Evolutionary conservation across 768 basidiomycete genomes (phyloP).

Genomic region (Cystobasidium ongulense): DNA sequence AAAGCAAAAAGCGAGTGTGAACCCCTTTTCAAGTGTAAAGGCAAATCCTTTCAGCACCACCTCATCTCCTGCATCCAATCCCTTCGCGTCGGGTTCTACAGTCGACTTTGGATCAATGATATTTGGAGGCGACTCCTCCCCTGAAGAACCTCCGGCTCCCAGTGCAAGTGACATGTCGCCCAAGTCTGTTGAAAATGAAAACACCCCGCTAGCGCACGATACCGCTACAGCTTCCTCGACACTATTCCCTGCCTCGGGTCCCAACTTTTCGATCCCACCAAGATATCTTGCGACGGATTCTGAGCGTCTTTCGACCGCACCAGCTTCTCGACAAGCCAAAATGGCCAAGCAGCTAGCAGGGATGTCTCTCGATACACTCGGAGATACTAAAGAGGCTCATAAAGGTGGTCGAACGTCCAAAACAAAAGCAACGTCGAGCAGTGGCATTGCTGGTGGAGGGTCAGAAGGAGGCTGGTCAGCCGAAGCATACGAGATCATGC

Average conservation of each 20-base stretch:
- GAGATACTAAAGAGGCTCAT: constrained; percentile 13
- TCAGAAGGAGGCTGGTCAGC: constrained; percentile 10
- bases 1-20: background rate
- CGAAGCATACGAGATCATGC: constrained; percentile 25
- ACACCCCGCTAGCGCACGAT: background rate
- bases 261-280: background rate
- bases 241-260: background rate
- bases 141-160: background rate
- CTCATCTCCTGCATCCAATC: background rate
- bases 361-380: background rate
- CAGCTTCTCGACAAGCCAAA: background rate
- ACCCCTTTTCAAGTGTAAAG: constrained; percentile 3
- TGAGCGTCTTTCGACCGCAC: constrained; percentile 9
- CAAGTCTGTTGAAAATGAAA: background rate
- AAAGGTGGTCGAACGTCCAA: constrained; percentile 12
- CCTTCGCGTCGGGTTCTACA: background rate
- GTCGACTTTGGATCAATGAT: constrained; percentile 16
- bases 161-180: too few relatives aligned
- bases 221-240: background rate
- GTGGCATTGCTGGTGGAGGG: background rate
- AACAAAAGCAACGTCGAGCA: background rate
- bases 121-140: background rate
- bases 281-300: background rate
- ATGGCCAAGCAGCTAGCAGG: background rate
- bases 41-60: background rate